Evolutionary conservation across 2,329 filamentous ascomycete genomes (phyloP).

Genomic region (Fusarium burgessii): DNA sequence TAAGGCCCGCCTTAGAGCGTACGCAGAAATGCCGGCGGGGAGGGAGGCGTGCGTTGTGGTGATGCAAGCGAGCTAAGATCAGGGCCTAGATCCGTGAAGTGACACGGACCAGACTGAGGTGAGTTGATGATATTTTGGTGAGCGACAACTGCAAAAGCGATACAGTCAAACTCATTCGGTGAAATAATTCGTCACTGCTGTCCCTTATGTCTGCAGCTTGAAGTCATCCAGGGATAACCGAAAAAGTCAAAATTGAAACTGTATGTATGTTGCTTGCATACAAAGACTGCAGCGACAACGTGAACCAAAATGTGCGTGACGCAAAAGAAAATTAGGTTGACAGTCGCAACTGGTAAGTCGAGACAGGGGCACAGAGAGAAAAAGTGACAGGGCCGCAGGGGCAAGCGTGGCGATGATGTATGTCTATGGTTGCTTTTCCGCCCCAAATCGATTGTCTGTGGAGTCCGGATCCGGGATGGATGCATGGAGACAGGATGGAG

Average conservation of each 20-base stretch:
- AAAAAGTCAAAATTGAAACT: constrained; percentile 29
- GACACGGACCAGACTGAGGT: constrained; percentile 33
- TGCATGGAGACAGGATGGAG: constrained; percentile 45
- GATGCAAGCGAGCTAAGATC: constrained; percentile 48
- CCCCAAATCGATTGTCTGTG: constrained; percentile 50
- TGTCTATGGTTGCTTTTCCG: constrained; percentile 50
- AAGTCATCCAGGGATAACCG: constrained; percentile 13
- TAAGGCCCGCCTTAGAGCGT: constrained; percentile 40
- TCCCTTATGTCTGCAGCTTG: constrained; percentile 9
- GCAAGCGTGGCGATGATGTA: constrained; percentile 51
- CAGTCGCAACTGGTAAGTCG: constrained; percentile 32
- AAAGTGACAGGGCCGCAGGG: constrained; percentile 46
- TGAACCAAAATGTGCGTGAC: constrained; percentile 27
- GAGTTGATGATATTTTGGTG: constrained; percentile 14
- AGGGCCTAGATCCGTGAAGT: constrained; percentile 48
- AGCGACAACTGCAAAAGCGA: constrained; percentile 22
- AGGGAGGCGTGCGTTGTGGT: constrained; percentile 46
- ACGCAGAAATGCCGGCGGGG: constrained; percentile 47
- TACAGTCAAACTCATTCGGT: constrained; percentile 14
- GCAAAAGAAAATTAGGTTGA: constrained; percentile 34
- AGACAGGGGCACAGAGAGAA: constrained; percentile 45
- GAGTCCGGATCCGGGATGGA: constrained; percentile 53
- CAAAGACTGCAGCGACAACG: constrained; percentile 2
- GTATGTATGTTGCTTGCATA: constrained; percentile 1
- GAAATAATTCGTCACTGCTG: constrained; percentile 8